Evolutionary conservation across 495 filamentous ascomycete species (phyloP).

Genomic region (Cetradonia linearis): DNA sequence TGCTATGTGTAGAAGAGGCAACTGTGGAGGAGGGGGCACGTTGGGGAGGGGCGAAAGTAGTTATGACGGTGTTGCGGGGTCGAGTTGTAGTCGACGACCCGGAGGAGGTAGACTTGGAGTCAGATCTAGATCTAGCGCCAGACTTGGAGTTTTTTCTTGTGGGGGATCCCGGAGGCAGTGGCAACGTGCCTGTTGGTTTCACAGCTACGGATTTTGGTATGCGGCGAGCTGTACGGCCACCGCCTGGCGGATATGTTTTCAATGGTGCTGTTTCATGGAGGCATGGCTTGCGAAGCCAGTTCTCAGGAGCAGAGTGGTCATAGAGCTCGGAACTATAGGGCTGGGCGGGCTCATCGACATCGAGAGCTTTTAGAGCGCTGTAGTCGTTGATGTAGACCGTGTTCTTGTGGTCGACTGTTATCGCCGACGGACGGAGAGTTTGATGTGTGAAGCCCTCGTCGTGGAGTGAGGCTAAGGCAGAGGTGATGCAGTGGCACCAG

Average conservation of each 20-base stretch:
- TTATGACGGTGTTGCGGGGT: constrained; percentile 26
- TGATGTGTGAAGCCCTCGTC: constrained; percentile 60
- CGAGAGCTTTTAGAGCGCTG: constrained; percentile 50
- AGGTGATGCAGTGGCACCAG: constrained; percentile 81
- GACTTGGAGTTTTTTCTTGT: constrained; percentile 15
- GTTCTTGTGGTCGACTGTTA: constrained; percentile 62
- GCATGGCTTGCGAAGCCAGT: constrained; percentile 43
- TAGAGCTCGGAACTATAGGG: constrained; percentile 51
- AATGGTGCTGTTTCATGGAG: constrained; percentile 30
- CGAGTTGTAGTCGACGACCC: constrained; percentile 21
- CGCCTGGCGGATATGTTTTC: constrained; percentile 34
- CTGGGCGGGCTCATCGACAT: constrained; percentile 46
- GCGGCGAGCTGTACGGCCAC: constrained; percentile 38
- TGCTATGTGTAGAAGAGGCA: constrained; percentile 26
- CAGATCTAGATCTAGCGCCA: not conserved
- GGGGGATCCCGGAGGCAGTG: constrained; percentile 23
- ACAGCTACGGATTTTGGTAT: constrained; percentile 15
- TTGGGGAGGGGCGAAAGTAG: constrained; percentile 23
- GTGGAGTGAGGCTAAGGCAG: constrained; percentile 70
- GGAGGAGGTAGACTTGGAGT: constrained; percentile 18
- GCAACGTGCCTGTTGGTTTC: constrained; percentile 14
- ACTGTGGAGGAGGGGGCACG: constrained; percentile 15
- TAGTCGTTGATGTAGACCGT: constrained; percentile 66
- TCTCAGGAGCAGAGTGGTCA: constrained; percentile 80
- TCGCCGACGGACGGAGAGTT: constrained; percentile 74